Evolutionary conservation across 805 yeast species (phyloP), one percentile per base, ranked within the genome.

Genomic region (Yamadazyma olivae): DNA sequence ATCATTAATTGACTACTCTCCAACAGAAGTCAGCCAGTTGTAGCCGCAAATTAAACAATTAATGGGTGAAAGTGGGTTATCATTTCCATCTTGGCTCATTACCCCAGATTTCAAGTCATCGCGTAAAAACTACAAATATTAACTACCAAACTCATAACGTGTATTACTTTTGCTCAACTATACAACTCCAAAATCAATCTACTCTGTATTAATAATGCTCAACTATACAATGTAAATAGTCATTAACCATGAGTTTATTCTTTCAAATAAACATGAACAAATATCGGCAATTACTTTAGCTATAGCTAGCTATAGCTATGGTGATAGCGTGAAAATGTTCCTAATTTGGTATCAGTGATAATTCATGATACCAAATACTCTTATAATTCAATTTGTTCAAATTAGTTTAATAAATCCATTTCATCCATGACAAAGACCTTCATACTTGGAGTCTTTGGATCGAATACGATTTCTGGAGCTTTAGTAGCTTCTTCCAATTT

Each of bases 401-500:
- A 10, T 28, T 28, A 28, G 6, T 28, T 28, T 19, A 44, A 41
- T 23, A 44, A 32, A 14, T 44, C 44, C 41, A 44, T 34, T 2
- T 44, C 48, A 26, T 44, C 48, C 32, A 30, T 39, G 17, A 44
- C 48, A 27, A 44, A 41, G 15, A 44, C 48, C 27, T 44, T 44
- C 48, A 44, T 44, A 30, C 44, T 41, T 26, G 45, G 44, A 16
- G 27, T 36, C 32, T 41, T 44, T 12, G 48, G 48, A 39, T 44
- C 45, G 29, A 44, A 44, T 16, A 44, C 48, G 36, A 44, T 39
- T 22, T 38, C 42, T 14, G 48, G 48, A 4, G 56, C 57, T 22
- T 39, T 38, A 14, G 40, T 22, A 15, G 57, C 55, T 24, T 49
- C 50, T 26, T 50, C 50, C 17, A 52, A 45, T 16, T 30, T 37